phyloP scores from a whole-genome alignment of 257 asterid genomes.

The Solanum microdontum region DNA sequence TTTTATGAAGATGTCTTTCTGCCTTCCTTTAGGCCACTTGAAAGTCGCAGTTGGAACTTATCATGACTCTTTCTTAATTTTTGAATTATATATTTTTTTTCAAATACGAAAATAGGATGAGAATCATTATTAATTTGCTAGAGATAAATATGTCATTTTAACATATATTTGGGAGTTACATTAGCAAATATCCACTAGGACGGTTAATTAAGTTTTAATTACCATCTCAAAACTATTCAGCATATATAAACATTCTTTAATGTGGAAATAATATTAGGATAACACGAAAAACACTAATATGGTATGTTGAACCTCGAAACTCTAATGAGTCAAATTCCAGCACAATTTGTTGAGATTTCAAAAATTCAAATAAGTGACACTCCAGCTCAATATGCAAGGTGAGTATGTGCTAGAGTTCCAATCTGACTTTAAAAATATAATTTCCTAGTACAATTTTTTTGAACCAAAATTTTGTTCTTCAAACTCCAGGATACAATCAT shows the following conservation, averaged over 20 bases:
- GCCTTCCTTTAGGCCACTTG: neutral
- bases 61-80: neutral
- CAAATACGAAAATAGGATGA: neutral
- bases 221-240: neutral
- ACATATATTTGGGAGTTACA: neutral
- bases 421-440: neutral
- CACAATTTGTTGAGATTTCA: neutral
- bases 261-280: neutral
- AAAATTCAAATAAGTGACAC: fast-evolving
- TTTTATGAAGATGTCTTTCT: neutral
- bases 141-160: neutral
- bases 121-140: neutral
- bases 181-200: neutral
- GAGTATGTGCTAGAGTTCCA: neutral
- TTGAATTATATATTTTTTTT: too few relatives aligned
- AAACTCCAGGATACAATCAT: neutral
- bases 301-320: neutral
- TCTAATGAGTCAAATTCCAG: neutral
- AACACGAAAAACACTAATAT: neutral
- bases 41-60: neutral
- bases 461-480: too few relatives aligned
- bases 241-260: neutral
- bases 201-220: neutral
- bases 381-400: neutral
- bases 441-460: neutral